Evolutionary conservation across 2,329 filamentous ascomycete species (phyloP), one percentile per base, ranked within the genome.

Genomic region (Xylaria sp.): DNA sequence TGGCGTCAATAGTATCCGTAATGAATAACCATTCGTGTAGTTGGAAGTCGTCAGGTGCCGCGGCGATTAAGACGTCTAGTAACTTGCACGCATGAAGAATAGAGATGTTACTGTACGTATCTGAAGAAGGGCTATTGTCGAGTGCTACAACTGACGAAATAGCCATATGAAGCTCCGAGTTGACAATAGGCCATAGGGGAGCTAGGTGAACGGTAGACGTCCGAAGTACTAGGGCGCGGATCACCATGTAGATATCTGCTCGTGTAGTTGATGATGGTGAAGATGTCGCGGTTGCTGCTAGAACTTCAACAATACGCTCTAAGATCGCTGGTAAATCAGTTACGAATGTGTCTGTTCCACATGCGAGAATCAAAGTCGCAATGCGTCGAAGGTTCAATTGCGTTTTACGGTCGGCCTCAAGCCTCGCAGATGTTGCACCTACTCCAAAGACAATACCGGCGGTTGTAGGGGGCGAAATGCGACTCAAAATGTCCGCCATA

Each of bases 401-500:
- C 0, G 94, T 94, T 80, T 92, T 96, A 66, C 94, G 91, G 79
- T 99, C 96, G 5, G 97, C 94, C 81, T 99, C 96, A n/a, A 97
- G 87, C 67, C 96, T 88, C 42, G 96, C 96, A 51, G 94, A 97
- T 24, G 93, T 94, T 6, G 96, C 96, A 11, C 97, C 97, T 0
- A 99, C 96, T n/a, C 96, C 96, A 76, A 99, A 99, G 78, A 99
- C 95, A 73, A 99, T 97, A 8, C 96, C 96, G 0, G 97, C 96
- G 14, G 94, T 95, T 1, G 94, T 93, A 5, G 96, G 96, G 3
- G 94, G 88, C 5, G 90, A 90, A 69, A 99, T 87, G 21, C 93
- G 91, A 45, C 88, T 85, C 8, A 98, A 81, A 3, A 98, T 83
- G 69, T 99, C 96, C 0, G 90, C 84, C 81, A 99, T 87, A 55